Evolutionary conservation across 2,329 filamentous ascomycete genomes (phyloP), one percentile per base, ranked within the genome.

Genomic region (Ceratocystis alfenasii): DNA sequence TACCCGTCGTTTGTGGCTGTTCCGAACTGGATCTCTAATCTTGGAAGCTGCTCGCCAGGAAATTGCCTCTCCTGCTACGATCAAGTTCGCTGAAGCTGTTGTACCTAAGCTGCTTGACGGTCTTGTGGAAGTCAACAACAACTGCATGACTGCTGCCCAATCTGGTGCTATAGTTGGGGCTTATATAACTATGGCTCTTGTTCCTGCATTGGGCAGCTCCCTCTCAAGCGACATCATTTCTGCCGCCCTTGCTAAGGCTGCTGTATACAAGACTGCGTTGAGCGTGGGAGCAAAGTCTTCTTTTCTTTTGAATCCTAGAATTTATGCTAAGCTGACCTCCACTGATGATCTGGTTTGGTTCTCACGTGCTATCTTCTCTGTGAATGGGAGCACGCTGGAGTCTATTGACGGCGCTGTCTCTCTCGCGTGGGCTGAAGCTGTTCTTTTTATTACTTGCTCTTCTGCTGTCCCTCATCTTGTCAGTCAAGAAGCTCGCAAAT

Each of bases 321-420:
- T 96, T 4, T 97, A 94, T 75, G 86, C 87, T 46, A 96, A 96
- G 72, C 72, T 96, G 28, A 80, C 81, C 1, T 76, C 80, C 0
- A 85, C 87, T 66, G 88, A 92, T 64, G 94, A 99, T 71, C 78
- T 91, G 22, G 79, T 78, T 65, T 96, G 94, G 89, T 81, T 89
- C 63, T 78, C 86, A 53, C 83, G 85, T 69, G 87, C 90, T 36
- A 78, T 97, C 62, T 77, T 82, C 17, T 82, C 85, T 30, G 76
- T 87, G 17, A 81, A 85, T 17, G 73, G 78, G 17, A 78, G 79
- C 20, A 74, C 91, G 2, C 76, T 77, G 12, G 78, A 81, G 33
- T 76, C 79, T 12, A 73, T 77, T 3, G 71, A 74, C 5, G 76
- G 77, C 15, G 76, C 82, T 8, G 78, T 83, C n/a, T 80, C 81